These are phyloP conservation scores for Sanghuangporus weigelae DNA, from an alignment of 1,284 basidiomycete genomes.

Conservation along the genomic window DNA sequence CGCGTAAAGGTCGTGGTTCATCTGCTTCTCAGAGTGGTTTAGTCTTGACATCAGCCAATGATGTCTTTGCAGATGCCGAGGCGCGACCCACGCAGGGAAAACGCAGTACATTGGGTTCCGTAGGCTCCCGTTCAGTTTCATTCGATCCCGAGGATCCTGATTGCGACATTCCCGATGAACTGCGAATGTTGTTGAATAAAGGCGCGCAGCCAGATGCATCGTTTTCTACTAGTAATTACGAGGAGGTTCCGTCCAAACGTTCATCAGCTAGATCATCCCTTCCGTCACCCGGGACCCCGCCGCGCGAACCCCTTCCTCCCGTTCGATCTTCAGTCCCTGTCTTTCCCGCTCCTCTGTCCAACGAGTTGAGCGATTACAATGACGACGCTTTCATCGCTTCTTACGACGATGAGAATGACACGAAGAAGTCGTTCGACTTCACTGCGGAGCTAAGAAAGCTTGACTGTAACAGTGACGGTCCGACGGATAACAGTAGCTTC, in stretches of 20 bases:
- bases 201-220: constrained; percentile 38
- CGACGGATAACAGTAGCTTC: constrained; percentile 66
- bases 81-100: constrained; percentile 53
- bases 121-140: constrained; percentile 37
- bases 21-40: constrained; percentile 27
- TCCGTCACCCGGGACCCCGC: constrained; percentile 39
- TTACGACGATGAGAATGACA: constrained; percentile 49
- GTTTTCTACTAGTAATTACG: constrained; percentile 23
- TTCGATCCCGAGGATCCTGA: constrained; percentile 55
- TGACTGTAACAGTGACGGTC: constrained; percentile 52
- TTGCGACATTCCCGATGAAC: constrained; percentile 71
- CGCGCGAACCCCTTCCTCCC: constrained; percentile 36
- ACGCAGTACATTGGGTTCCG: constrained; percentile 56
- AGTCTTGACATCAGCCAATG: constrained; percentile 7
- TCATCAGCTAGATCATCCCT: constrained; percentile 6
- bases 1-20: constrained; percentile 30
- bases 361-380: constrained; percentile 39
- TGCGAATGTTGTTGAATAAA: constrained; percentile 55
- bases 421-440: constrained; percentile 81
- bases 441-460: constrained; percentile 72
- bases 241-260: background rate
- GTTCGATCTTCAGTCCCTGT: constrained; percentile 26
- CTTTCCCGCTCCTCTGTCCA: constrained; percentile 42
- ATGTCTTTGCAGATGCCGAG: constrained; percentile 42
- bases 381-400: constrained; percentile 36